Evolutionary conservation across 768 basidiomycete species (phyloP).

Genomic region (Termitomyces sp.): DNA sequence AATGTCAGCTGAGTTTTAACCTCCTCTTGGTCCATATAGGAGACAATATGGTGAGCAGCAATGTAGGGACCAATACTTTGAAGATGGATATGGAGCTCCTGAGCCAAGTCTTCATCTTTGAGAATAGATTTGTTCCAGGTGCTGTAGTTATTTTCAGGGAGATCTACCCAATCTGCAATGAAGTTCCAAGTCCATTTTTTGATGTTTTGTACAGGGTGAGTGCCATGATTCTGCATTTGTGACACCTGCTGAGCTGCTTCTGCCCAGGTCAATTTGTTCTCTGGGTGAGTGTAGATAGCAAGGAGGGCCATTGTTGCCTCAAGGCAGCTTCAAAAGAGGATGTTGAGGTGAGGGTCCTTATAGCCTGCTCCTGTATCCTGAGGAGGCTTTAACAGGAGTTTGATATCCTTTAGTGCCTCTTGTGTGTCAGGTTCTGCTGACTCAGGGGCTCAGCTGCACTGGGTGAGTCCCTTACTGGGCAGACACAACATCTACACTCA

Average conservation of each 20-base stretch:
- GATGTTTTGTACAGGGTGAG: not conserved
- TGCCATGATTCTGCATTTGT: not conserved
- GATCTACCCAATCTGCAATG: not conserved
- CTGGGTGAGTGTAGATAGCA: not conserved
- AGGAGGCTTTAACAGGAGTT: not conserved
- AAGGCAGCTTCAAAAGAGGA: not conserved
- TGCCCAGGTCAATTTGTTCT: not conserved
- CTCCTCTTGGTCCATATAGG: not conserved
- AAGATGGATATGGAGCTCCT: not conserved
- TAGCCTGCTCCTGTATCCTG: not conserved
- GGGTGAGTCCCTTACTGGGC: no score
- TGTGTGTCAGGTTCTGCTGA: no score
- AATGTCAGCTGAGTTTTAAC: not conserved
- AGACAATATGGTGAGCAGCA: not conserved
- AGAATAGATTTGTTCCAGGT: not conserved
- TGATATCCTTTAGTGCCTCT: not conserved
- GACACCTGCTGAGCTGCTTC: not conserved
- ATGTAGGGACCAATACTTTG: not conserved
- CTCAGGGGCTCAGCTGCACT: no score
- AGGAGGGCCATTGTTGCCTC: not conserved
- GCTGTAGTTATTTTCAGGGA: not conserved
- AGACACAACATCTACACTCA: no score
- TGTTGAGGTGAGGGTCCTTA: not conserved
- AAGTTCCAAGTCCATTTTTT: not conserved
- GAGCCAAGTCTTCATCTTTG: not conserved